Percentiles rank a stretch among this genome's conserved stretches.
These are phyloP conservation scores for Ustilago lituana DNA, from an alignment of 1,284 basidiomycete species.

Conservation along the genomic window DNA sequence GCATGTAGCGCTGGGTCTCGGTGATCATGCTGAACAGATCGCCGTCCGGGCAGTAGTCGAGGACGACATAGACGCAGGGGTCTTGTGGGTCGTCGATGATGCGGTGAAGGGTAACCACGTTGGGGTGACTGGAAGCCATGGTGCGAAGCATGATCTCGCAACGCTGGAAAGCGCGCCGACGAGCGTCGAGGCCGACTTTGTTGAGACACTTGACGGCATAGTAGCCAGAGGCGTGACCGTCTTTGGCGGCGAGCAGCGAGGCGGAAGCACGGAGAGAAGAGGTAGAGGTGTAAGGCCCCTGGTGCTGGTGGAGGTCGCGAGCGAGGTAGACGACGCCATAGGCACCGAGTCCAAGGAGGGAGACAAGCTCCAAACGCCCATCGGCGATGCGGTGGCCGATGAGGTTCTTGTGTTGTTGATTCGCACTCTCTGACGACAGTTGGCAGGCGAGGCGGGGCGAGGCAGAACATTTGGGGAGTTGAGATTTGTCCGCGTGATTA, in stretches of 20 bases:
- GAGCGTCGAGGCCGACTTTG: conserved; percentile 73
- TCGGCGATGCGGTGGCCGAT: conserved; percentile 68
- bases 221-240: conserved; percentile 67
- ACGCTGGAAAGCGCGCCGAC: conserved; percentile 82
- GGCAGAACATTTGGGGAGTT: neutral
- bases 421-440: conserved; percentile 38
- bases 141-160: conserved; percentile 75
- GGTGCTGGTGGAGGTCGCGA: conserved; percentile 58
- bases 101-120: conserved; percentile 87
- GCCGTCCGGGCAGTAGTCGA: conserved; percentile 81
- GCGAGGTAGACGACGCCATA: conserved; percentile 91
- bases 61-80: conserved; percentile 73
- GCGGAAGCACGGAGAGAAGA: conserved; percentile 37
- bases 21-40: conserved; percentile 86
- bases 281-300: conserved; percentile 48
- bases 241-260: conserved; percentile 46
- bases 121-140: conserved; percentile 77
- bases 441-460: conserved; percentile 12
- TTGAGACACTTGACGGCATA: conserved; percentile 87
- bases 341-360: conserved; percentile 89
- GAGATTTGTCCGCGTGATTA: neutral
- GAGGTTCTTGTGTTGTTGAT: conserved; percentile 65
- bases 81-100: conserved; percentile 76
- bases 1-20: conserved; percentile 75
- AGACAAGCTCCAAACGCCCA: conserved; percentile 79